Base-by-base conservation (phyloP, 2,329 filamentous ascomycete genomes). In the Paecilomyces variotii region DNA sequence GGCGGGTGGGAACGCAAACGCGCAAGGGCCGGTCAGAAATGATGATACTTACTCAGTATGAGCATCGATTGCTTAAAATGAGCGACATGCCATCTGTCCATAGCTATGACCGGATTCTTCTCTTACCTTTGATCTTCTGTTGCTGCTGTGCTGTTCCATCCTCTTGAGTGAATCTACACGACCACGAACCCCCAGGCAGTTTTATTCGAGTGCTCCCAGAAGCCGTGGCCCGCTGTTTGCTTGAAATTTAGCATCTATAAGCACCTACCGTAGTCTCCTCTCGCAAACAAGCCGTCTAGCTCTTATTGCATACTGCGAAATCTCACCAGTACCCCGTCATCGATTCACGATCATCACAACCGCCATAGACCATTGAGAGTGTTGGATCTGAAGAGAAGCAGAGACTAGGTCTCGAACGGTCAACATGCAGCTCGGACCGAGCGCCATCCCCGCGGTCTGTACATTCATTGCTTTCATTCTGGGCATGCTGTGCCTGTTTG, bases 401-500 rank as follows among this genome's bases (percentile, higher is more conserved):
- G 39, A 50, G 4, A 45, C 19, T 30, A 56, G 55, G 45, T 56
- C 39, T 45, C 39, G n/a, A 45, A 45, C n/a, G 12, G 19, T 12
- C 34, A 64, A 61, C 30, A 64, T 64, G 63, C 27, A 58, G 19
- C 53, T 61, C 25, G 55, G 61, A 28, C 58, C 64, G 50, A 54
- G 57, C 12, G 62, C 84, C 24, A 64, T 84, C n/a, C 82, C 82
- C 5, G 68, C 79, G 50, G 63, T 79, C 51, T 78, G 80, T 61
- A 78, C 80, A 60, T 75, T 81, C 26, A 79, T 76, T 30, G 82
- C 83, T 2, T 80, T 86, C 49, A 76, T 86, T 24, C 78, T 87
- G 51, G 78, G 79, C 19, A 78, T 87, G 63, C 75, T 87, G 7
- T 84, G 81, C 66, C 75, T 87, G 59, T 86, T 86, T 64, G 84